Conservation (phyloP, 1,139 yeast species). For the Yamadazyma dushanensis region DNA sequence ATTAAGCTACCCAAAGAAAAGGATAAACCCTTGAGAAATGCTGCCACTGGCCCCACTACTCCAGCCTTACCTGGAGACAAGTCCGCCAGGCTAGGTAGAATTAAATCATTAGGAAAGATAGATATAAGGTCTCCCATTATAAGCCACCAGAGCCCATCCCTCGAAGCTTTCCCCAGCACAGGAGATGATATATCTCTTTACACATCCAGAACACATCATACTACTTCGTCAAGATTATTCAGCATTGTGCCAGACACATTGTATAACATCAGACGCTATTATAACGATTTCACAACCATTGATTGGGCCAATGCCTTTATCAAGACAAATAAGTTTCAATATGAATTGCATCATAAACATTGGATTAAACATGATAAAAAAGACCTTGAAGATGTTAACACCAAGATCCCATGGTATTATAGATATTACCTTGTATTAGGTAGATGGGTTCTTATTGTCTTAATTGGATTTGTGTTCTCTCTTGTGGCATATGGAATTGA, state of each 20-base stretch:
- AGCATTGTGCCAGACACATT: conserved; percentile 20
- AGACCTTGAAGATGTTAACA: not conserved
- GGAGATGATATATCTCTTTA: conserved; percentile 17
- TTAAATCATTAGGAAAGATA: conserved; percentile 24
- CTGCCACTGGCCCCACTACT: conserved; percentile 12
- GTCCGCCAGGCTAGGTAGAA: conserved; percentile 14
- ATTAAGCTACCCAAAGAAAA: conserved; percentile 3
- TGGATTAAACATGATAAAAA: conserved; percentile 15
- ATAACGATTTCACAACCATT: conserved; percentile 68
- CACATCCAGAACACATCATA: conserved; percentile 20
- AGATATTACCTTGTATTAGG: conserved; percentile 29
- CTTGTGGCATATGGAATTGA: conserved; percentile 55
- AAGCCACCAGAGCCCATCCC: conserved; percentile 14
- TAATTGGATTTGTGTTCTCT: conserved; percentile 51
- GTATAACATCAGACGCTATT: conserved; percentile 35
- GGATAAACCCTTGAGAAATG: conserved; percentile 1
- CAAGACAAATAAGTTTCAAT: conserved; percentile 47
- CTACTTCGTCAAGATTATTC: conserved; percentile 20
- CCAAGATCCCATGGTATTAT: conserved; percentile 24
- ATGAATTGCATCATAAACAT: conserved; percentile 27
- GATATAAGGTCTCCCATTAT: conserved; percentile 22
- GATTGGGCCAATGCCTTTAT: conserved; percentile 62
- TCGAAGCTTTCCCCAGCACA: conserved; percentile 4
- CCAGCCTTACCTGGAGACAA: conserved; percentile 6
- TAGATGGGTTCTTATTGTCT: conserved; percentile 52